Percentiles rank a stretch among this genome's conserved stretches.
Conservation (phyloP, 352 stramenopile genomes). For the Globisporangium iwayamae region DNA sequence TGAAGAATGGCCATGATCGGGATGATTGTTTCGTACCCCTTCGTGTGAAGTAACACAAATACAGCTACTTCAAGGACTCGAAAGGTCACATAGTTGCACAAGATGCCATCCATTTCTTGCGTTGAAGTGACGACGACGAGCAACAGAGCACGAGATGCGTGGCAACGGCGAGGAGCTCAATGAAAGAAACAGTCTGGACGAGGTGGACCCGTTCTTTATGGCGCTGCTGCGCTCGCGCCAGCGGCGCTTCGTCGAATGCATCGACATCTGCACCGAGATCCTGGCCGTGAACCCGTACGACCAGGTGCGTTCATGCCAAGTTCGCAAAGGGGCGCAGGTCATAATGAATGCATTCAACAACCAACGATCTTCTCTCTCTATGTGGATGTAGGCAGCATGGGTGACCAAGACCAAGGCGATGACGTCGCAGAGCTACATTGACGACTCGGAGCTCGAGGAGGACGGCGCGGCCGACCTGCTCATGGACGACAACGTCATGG, state of each 20-base stretch:
- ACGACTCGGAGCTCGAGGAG: conserved; percentile 92
- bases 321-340: background rate
- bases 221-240: conserved; percentile 73
- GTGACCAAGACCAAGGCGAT: conserved; percentile 89
- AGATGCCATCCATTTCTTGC: background rate
- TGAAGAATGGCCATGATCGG: background rate
- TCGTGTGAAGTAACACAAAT: background rate
- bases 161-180: conserved; percentile 3
- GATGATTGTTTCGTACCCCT: background rate
- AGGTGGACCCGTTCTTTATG: conserved; percentile 89
- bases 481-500: conserved; percentile 92
- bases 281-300: conserved; percentile 85
- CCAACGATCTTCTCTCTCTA: background rate
- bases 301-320: conserved; percentile 28
- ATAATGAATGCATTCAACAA: background rate
- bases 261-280: conserved; percentile 82
- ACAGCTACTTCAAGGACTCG: background rate
- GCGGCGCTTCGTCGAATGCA: conserved; percentile 76
- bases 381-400: conserved; percentile 65
- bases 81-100: conserved; percentile 13
- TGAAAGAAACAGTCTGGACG: conserved; percentile 43
- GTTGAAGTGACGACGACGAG: background rate
- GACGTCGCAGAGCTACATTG: conserved; percentile 87
- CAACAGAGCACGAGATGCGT: conserved; percentile 9
- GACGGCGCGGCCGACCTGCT: conserved; percentile 88